A percentile compares a stretch with the other conserved stretches of the same genome.
phyloP scores from a whole-genome alignment of 2,329 filamentous ascomycete genomes.

The Diaporthe longicolla region DNA sequence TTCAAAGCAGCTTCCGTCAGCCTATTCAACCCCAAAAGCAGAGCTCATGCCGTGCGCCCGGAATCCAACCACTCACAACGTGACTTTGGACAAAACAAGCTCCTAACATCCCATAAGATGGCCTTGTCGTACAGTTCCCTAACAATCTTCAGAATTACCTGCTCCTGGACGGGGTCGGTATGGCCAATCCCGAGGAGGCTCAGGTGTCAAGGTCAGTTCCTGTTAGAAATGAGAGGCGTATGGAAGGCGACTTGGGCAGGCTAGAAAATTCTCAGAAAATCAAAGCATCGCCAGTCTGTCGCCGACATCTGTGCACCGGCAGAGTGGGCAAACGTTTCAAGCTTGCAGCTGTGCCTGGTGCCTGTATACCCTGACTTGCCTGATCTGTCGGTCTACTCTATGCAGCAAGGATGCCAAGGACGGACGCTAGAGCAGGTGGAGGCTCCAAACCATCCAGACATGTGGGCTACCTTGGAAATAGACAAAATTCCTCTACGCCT shows the following conservation, averaged over 20 bases:
- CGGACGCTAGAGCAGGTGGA: slow-evolving; percentile 26
- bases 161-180: no score
- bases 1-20: slow-evolving; percentile 16
- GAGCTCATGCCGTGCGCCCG: not conserved
- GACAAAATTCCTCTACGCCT: slow-evolving; percentile 21
- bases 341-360: slow-evolving; percentile 5
- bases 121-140: not conserved
- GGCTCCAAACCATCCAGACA: slow-evolving; percentile 10
- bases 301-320: not conserved
- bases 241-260: no score
- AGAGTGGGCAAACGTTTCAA: slow-evolving; percentile 18
- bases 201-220: not conserved
- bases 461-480: not conserved
- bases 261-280: not conserved
- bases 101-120: not conserved
- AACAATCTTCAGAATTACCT: not conserved
- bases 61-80: not conserved
- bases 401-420: slow-evolving; percentile 15
- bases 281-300: not conserved
- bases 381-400: not conserved
- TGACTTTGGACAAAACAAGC: not conserved
- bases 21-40: slow-evolving; percentile 29
- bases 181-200: no score
- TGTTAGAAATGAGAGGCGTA: not conserved
- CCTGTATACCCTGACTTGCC: not conserved